Percentiles rank a stretch among this genome's conserved stretches.
These are phyloP conservation scores for Cadophora sp. DNA, from an alignment of 2,329 filamentous ascomycete species.

Conservation along the genomic window DNA sequence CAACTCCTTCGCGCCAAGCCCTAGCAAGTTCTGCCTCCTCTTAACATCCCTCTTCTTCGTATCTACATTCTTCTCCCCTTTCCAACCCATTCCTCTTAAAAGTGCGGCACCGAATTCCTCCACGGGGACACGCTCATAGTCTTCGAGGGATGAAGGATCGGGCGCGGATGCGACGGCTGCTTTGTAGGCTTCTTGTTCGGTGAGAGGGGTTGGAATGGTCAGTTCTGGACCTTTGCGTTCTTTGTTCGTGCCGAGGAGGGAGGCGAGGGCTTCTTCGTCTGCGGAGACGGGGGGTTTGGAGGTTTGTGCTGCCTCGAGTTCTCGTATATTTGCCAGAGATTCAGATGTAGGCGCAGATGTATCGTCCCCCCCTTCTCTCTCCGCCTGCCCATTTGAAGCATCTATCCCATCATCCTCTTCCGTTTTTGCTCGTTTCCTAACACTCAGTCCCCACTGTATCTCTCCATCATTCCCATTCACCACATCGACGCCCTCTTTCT, in stretches of 20 bases:
- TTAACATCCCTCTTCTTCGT: slow-evolving; percentile 69
- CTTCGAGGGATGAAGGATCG: slow-evolving; percentile 76
- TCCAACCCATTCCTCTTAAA: slow-evolving; percentile 94
- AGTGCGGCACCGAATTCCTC: slow-evolving; percentile 94
- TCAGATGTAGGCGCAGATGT: background rate
- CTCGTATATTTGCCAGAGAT: background rate
- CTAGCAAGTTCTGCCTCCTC: slow-evolving; percentile 79
- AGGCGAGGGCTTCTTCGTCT: slow-evolving; percentile 71
- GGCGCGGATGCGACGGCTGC: slow-evolving; percentile 76
- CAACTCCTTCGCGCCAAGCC: slow-evolving; percentile 86
- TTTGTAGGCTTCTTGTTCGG: slow-evolving; percentile 73
- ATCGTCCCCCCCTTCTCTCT: slow-evolving; percentile 32
- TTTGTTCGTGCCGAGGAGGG: slow-evolving; percentile 64
- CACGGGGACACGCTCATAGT: slow-evolving; percentile 88
- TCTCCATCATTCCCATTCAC: slow-evolving; percentile 51
- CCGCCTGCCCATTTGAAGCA: slow-evolving; percentile 18
- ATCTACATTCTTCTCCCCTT: slow-evolving; percentile 61
- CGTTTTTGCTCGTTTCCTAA: slow-evolving; percentile 49
- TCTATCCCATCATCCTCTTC: slow-evolving; percentile 32
- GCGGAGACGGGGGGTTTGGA: slow-evolving; percentile 48
- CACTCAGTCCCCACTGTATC: slow-evolving; percentile 55
- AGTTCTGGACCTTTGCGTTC: slow-evolving; percentile 54
- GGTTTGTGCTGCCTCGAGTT: slow-evolving; percentile 26
- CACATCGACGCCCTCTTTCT: slow-evolving; percentile 51
- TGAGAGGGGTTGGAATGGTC: slow-evolving; percentile 55